Conservation (phyloP, 192 early-diverging fungal species). For the Coemansia biformis region DNA sequence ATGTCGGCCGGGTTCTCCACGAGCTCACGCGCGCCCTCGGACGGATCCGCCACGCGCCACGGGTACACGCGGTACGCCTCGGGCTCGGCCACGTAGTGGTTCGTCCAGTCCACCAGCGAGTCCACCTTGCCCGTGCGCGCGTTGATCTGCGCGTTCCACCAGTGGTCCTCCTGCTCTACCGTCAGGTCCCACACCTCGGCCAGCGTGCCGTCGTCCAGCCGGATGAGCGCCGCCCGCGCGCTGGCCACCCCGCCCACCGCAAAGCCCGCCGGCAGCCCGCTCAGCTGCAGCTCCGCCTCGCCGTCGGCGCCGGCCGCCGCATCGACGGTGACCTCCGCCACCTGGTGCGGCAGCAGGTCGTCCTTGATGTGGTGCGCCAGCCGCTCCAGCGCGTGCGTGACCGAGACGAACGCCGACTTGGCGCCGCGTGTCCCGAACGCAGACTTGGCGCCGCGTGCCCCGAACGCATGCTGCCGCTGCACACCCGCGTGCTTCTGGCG, state of each 20-base stretch:
- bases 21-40: conserved; percentile 47
- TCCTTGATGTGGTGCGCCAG: conserved; percentile 58
- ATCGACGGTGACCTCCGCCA: conserved; percentile 18
- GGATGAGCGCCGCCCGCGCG: conserved; percentile 31
- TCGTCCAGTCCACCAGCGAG: conserved; percentile 59
- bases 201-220: conserved; percentile 37
- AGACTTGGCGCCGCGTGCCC: no score
- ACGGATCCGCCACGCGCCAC: conserved; percentile 56
- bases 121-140: conserved; percentile 52
- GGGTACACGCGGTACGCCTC: conserved; percentile 61
- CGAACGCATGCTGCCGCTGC: conserved; percentile 10
- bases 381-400: conserved; percentile 60
- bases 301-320: conserved; percentile 23
- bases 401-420: conserved; percentile 42
- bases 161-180: conserved; percentile 57
- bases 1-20: conserved; percentile 51
- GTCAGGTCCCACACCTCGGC: conserved; percentile 60
- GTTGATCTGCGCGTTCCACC: conserved; percentile 53
- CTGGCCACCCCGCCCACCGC: conserved; percentile 22
- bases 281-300: conserved; percentile 32
- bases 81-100: conserved; percentile 38
- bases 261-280: conserved; percentile 19
- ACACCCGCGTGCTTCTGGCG: not conserved
- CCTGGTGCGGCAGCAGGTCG: conserved; percentile 48
- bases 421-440: conserved; percentile 10